Conservation (phyloP, 2,329 filamentous ascomycete genomes). For the Didymella keratinophila region DNA sequence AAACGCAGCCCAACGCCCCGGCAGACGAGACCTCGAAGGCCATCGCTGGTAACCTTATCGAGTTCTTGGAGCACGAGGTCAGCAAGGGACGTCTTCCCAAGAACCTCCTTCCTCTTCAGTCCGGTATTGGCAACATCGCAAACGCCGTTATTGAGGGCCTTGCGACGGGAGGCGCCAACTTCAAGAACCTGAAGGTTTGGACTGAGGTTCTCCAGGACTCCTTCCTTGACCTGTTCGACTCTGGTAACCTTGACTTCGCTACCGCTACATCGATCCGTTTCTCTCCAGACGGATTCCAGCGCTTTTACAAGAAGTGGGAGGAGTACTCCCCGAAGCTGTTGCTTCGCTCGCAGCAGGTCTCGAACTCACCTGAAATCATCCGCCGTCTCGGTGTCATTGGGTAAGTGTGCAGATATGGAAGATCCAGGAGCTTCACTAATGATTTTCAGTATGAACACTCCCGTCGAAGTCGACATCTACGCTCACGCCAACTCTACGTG, state of each 20-base stretch:
- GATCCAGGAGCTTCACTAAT: background rate
- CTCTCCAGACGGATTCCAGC: constrained; percentile 88
- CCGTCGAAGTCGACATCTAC: constrained; percentile 93
- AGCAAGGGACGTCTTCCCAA: constrained; percentile 76
- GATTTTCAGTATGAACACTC: constrained; percentile 79
- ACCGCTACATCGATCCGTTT: constrained; percentile 91
- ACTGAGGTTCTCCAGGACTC: constrained; percentile 93
- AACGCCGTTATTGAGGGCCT: constrained; percentile 90
- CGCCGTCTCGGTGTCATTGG: constrained; percentile 82
- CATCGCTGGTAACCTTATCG: constrained; percentile 82
- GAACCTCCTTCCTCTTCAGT: constrained; percentile 82
- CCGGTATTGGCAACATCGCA: constrained; percentile 91
- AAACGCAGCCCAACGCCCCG: constrained; percentile 75
- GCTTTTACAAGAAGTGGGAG: constrained; percentile 89
- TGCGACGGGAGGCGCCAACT: constrained; percentile 74
- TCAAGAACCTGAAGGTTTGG: constrained; percentile 89
- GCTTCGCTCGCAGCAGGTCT: constrained; percentile 85
- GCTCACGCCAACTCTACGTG: constrained; percentile 91
- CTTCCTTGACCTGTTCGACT: constrained; percentile 92
- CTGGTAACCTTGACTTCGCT: constrained; percentile 84
- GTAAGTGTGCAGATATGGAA: background rate
- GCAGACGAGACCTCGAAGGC: constrained; percentile 75
- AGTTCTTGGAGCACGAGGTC: constrained; percentile 88
- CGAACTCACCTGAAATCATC: constrained; percentile 91
- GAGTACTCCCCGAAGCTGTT: constrained; percentile 81